Base-by-base conservation (phyloP, 176 grass and related monocot genomes). In the Rhipidocladum racemiflorum region DNA sequence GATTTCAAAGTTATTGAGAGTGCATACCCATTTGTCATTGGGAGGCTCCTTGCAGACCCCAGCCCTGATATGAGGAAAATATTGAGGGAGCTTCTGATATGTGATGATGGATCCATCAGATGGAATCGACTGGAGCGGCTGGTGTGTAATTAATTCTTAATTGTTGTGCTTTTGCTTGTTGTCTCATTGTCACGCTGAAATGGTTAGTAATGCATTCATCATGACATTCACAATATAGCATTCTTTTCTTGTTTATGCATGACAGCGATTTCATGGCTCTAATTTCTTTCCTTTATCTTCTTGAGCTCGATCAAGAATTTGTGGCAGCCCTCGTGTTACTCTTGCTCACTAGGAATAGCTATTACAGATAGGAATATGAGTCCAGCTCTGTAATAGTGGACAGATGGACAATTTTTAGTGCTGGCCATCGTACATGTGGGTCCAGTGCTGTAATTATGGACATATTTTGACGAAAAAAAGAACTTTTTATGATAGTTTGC, bases 11-110 rank as follows among this genome's bases (percentile, higher is more conserved):
- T 97, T 75, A 87, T 97, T 63, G 95, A 97, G 75, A 94, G 92
- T 83, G 95, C 95, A 63, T 97, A 97, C 39, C 95, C 95, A 39
- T 94, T 90, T 82, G 92, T 97, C 61, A 94, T 97, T 39, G 95
- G 95, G 56, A 92, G 92, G 75, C 92, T 97, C 53, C 85, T 97
- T 74, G 92, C 88, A 27, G 92, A 97, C 81, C 95, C 92, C 17
- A 93, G 86, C 66, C 90, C 90, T 3, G 95, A 97, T 91, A 97
- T 97, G 95, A 93, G 92, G 77, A 97, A 81, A 90, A 94, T 97
- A 87, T 27, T 97, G 23, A 81, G 92, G 76, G 86, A 97, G 79
- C 81, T 97, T 55, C 77, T 97, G 40, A 94, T 97, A 89, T 70
- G 88, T 23, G 90, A 94, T 68, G 84, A 97, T 70, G 95, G 95